These are phyloP conservation scores for Meyerozyma carpophila DNA, from an alignment of 1,139 yeast genomes.

Conservation along the genomic window DNA sequence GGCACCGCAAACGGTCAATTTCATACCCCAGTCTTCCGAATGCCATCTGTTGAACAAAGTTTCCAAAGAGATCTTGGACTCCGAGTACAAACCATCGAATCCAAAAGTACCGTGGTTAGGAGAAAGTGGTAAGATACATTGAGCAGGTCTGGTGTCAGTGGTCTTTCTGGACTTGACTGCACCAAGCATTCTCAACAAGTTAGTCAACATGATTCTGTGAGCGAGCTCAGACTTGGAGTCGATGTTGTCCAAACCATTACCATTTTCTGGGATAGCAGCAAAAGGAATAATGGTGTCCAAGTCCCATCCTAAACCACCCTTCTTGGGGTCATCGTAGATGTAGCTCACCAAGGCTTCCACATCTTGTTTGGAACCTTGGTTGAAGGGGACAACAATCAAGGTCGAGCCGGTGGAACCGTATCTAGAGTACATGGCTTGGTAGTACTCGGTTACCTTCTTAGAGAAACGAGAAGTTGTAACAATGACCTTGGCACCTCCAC, in stretches of 20 bases:
- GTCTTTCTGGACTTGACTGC: slow-evolving; percentile 80
- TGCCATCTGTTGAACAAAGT: slow-evolving; percentile 98
- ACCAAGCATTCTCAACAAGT: slow-evolving; percentile 88
- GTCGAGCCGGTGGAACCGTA: slow-evolving; percentile 90
- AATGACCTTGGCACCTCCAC: slow-evolving; percentile 97
- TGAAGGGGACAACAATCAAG: slow-evolving; percentile 93
- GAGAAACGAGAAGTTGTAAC: slow-evolving; percentile 96
- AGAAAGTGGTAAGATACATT: slow-evolving; percentile 90
- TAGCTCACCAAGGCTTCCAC: slow-evolving; percentile 79
- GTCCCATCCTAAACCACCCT: slow-evolving; percentile 97
- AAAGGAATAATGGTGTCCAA: slow-evolving; percentile 93
- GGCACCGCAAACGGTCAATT: slow-evolving; percentile 96
- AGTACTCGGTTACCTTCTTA: slow-evolving; percentile 89
- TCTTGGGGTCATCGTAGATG: slow-evolving; percentile 76
- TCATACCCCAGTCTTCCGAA: slow-evolving; percentile 94
- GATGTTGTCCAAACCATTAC: slow-evolving; percentile 87
- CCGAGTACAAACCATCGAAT: slow-evolving; percentile 95
- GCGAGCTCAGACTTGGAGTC: slow-evolving; percentile 96
- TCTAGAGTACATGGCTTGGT: slow-evolving; percentile 88
- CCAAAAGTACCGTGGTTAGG: slow-evolving; percentile 99
- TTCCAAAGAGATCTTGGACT: slow-evolving; percentile 91
- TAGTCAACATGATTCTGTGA: slow-evolving; percentile 96
- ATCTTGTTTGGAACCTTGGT: slow-evolving; percentile 95
- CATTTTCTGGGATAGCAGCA: slow-evolving; percentile 98
- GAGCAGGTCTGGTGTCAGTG: slow-evolving; percentile 96